Percentiles rank a stretch among this genome's conserved stretches.
phyloP scores from a whole-genome alignment of 768 basidiomycete genomes.

The Clavulina sp. region DNA sequence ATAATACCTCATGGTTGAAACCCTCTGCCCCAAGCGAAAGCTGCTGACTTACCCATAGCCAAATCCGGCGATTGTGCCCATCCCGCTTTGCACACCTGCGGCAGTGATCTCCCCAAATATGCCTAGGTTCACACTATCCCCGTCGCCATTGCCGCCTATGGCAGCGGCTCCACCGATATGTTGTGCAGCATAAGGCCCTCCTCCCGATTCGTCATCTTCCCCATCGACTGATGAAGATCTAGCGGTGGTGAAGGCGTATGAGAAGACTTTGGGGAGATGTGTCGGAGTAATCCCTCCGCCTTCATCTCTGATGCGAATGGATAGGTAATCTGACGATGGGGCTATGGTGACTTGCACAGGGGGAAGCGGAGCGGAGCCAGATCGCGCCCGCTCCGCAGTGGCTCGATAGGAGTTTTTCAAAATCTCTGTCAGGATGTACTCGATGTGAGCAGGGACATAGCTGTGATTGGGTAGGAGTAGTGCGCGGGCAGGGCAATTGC shows the following conservation, averaged over 20 bases:
- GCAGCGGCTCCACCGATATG: conserved; percentile 57
- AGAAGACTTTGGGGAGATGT: conserved; percentile 67
- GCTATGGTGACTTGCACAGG: conserved; percentile 59
- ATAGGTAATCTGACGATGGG: conserved; percentile 42
- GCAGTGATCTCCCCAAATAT: conserved; percentile 65
- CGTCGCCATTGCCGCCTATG: conserved; percentile 24
- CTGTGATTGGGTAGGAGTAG: conserved; percentile 23
- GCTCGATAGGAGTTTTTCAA: conserved; percentile 85
- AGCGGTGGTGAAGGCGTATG: conserved; percentile 83
- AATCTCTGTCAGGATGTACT: conserved; percentile 81
- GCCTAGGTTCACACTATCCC: conserved; percentile 29
- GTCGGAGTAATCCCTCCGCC: conserved; percentile 67
- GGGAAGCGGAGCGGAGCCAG: conserved; percentile 27
- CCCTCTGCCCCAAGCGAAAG: conserved; percentile 24
- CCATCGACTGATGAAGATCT: conserved; percentile 19
- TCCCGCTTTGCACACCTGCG: conserved; percentile 56
- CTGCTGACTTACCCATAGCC: conserved; percentile 43
- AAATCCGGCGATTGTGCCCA: conserved; percentile 81
- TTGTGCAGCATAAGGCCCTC: conserved; percentile 65
- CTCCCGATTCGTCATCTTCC: conserved; percentile 27
- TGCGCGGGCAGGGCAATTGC: not conserved
- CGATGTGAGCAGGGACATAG: conserved; percentile 77
- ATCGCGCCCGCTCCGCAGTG: conserved; percentile 48
- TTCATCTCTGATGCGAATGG: conserved; percentile 66
- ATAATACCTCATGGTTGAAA: conserved; percentile 30